Base-by-base conservation (phyloP, 805 yeast species). In the Tetrapisispora namnaoensis region DNA sequence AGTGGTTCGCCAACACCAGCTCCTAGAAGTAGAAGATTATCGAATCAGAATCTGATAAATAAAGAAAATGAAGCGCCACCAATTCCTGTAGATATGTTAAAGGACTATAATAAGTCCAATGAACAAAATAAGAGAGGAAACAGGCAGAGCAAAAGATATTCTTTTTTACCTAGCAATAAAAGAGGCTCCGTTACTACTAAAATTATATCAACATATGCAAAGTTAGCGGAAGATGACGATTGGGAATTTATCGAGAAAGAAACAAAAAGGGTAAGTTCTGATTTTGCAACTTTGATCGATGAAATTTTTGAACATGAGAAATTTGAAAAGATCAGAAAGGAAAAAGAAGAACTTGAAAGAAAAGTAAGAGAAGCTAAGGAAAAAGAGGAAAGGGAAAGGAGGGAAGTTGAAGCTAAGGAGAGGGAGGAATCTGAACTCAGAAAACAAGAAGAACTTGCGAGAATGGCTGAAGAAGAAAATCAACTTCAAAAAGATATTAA, bases 281-380 rank as follows among this genome's bases (percentile, higher is more conserved):
- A 84, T 53, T 84, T 84, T 70, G 93, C 89, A 13, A 76, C 84
- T 2, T 69, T 84, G 40, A 82, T 88, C 70, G 91, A 84, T 67
- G 80, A 78, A 64, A 78, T 84, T 50, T 84, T 84, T 70, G 83
- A 78, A 57, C 84, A 82, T 63, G 89, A 82, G 58, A 76, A 74
- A 54, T 78, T 74, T 46, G 85, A 80, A 51, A 80, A 76, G 59
- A 67, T 74, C 55, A 78, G 73, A 74, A 73, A 64, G 50, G 72
- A 67, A 39, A 61, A 61, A 47, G 78, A 76, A 58, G 80, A 78
- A 32, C 46, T 66, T 17, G 68, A 63, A 45, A 55, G 66, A 42
- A 81, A 76, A 55, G 63, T 73, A 45, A 68, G 62, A 51, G 78
- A 78, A 20, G 66, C 76, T 49, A 62, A 62, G 43, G 60, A 77